Evolutionary conservation across 768 basidiomycete species (phyloP).

Genomic region (Podaxis sp.): DNA sequence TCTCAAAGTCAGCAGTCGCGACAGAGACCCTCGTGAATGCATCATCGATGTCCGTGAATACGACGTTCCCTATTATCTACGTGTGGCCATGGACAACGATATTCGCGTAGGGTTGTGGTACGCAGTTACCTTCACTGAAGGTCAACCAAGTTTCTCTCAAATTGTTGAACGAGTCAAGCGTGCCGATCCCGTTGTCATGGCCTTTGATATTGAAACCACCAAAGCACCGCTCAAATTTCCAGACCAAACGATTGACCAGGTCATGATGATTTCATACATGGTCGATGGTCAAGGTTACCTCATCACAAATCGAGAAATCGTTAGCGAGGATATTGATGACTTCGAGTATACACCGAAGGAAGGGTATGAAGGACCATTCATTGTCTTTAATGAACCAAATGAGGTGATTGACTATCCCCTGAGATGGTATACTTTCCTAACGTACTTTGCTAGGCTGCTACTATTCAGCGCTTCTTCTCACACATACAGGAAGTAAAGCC

Average conservation of each 20-base stretch:
- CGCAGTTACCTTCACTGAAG: slow-evolving; percentile 74
- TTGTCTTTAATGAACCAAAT: slow-evolving; percentile 89
- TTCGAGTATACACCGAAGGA: slow-evolving; percentile 99
- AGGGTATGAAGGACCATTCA: slow-evolving; percentile 96
- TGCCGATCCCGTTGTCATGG: slow-evolving; percentile 98
- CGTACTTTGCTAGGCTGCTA: slow-evolving; percentile 52
- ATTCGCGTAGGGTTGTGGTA: slow-evolving; percentile 99
- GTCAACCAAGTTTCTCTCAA: slow-evolving; percentile 66
- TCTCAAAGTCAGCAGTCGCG: slow-evolving; percentile 36
- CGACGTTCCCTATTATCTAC: slow-evolving; percentile 95
- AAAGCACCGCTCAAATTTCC: slow-evolving; percentile 99
- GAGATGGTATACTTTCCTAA: not conserved
- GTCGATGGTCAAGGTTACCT: slow-evolving; percentile 96
- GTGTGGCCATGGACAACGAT: slow-evolving; percentile 99
- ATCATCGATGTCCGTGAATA: slow-evolving; percentile 95
- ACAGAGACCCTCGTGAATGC: slow-evolving; percentile 83
- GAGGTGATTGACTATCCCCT: slow-evolving; percentile 50
- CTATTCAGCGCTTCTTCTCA: slow-evolving; percentile 85
- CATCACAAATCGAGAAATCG: slow-evolving; percentile 96
- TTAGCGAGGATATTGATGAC: slow-evolving; percentile 95
- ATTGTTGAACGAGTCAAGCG: slow-evolving; percentile 89
- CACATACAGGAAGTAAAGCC: slow-evolving; percentile 93
- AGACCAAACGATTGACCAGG: slow-evolving; percentile 91
- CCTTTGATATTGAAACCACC: slow-evolving; percentile 97
- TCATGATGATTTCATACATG: slow-evolving; percentile 99